Evolutionary conservation across 352 stramenopile genomes (phyloP).

Genomic region (Pythium graminicola): DNA sequence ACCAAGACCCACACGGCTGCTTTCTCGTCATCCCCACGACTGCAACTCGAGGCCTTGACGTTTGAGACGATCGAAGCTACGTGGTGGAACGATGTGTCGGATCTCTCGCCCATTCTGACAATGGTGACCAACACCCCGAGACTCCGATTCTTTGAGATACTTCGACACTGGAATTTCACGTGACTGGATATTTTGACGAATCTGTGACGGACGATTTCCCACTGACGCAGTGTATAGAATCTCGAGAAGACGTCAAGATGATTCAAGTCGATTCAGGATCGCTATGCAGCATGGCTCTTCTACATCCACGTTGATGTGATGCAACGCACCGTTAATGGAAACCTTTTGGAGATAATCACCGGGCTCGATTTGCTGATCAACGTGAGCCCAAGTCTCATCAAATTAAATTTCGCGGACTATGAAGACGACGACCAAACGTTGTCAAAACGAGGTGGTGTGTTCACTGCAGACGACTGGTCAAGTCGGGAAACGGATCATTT

Average conservation of each 20-base stretch:
- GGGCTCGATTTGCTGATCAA: slow-evolving; percentile 2
- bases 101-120: neutral
- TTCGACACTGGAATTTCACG: neutral
- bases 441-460: neutral
- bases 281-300: neutral
- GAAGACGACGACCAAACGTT: neutral
- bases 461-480: neutral
- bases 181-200: neutral
- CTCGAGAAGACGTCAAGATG: neutral
- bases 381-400: neutral
- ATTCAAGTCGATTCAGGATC: neutral
- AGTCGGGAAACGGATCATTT: neutral
- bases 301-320: neutral
- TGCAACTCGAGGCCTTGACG: neutral
- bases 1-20: neutral
- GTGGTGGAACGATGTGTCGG: neutral
- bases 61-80: neutral
- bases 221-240: neutral
- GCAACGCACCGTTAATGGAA: neutral
- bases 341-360: neutral
- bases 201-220: neutral
- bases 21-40: neutral
- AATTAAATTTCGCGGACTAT: neutral
- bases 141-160: neutral
- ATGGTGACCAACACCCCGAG: neutral